Evolutionary conservation across 305 asterid genomes (phyloP), one percentile per base, ranked within the genome.

Genomic region (Solanum aculeatissimum): DNA sequence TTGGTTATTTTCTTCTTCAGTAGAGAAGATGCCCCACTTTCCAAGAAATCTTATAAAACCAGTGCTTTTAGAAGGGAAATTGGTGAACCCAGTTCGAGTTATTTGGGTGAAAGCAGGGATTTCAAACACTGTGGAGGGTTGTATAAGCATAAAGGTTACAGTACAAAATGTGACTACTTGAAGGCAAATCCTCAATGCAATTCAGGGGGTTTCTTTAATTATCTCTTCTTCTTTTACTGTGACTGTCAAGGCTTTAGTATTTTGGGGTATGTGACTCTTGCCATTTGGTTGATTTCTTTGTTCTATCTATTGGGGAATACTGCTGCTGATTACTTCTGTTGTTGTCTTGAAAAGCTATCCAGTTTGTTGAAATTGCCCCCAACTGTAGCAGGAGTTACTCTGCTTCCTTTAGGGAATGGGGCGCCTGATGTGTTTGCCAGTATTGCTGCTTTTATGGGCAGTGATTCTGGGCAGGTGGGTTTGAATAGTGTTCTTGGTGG

Each of bases 381-480:
- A 4, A 94, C 96, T 0, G 96, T 95, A 23, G 97, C 99, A 72
- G 99, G 99, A 80, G 98, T 92, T 21, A 94, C 97, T 77, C 93
- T 94, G 84, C 98, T 94, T 55, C 99, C 98, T 3, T 80, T 95
- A 69, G 99, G 99, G 47, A 94, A 93, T 18, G 98, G 99, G 45
- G 99, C 99, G 0, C 99, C 99, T 0, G 99, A 95, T 88, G 97
- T 95, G 27, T 95, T 95, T 86, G 91, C 97, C 21, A 92, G 99
- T 77, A 91, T 95, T 74, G 99, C 97, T 78, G 92, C 99, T 45
- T 95, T 95, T 40, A 85, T 84, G 45, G 95, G 97, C 43, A 83
- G 85, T n/a, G 91, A 90, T 89, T 94, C 99, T 2, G 95, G 96
- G 7, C 95, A 88, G 29, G 94, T 96, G 78, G 98, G 98, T 15